These are phyloP conservation scores for Gorgonomyces haynaldii DNA, from an alignment of 192 early-diverging fungal species.

Conservation along the genomic window DNA sequence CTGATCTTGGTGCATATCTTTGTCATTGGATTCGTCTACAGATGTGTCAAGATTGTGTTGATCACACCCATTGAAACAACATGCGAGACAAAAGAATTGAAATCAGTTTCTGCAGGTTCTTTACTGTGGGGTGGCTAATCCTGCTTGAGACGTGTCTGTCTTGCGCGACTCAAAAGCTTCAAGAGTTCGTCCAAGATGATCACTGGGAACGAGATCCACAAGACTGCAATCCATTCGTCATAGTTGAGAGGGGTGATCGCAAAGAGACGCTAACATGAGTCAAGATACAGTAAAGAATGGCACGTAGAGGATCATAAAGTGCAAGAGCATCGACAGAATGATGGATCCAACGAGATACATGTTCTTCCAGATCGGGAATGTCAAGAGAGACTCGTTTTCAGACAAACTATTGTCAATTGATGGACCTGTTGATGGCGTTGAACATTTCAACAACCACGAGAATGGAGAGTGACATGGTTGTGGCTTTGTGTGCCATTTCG, in stretches of 20 bases:
- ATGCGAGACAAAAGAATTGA: too few relatives aligned
- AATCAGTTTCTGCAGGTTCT: too few relatives aligned
- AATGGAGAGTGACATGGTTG: constrained; percentile 90
- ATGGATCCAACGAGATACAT: constrained; percentile 76
- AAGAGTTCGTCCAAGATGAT: constrained; percentile 85
- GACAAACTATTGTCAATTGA: constrained; percentile 39
- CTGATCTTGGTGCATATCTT: too few relatives aligned
- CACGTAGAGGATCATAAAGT: constrained; percentile 94
- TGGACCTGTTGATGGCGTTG: constrained; percentile 84
- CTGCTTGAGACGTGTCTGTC: background rate
- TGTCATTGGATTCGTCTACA: background rate
- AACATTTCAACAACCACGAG: constrained; percentile 98
- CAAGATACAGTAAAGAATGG: constrained; percentile 73
- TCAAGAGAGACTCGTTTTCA: constrained; percentile 88
- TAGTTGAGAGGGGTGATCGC: constrained; percentile 75
- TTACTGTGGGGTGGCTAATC: background rate
- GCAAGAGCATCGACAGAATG: constrained; percentile 78
- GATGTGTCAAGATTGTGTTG: too few relatives aligned
- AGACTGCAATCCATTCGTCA: constrained; percentile 83
- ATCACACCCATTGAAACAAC: too few relatives aligned
- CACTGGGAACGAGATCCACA: constrained; percentile 82
- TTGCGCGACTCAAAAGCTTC: constrained; percentile 54
- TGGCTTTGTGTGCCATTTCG: constrained; percentile 67
- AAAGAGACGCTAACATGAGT: constrained; percentile 52
- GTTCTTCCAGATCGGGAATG: constrained; percentile 86